Percentiles rank a stretch among this genome's conserved stretches.
Evolutionary conservation across 495 filamentous ascomycete genomes (phyloP).

Genomic region (Pyronema domesticum): DNA sequence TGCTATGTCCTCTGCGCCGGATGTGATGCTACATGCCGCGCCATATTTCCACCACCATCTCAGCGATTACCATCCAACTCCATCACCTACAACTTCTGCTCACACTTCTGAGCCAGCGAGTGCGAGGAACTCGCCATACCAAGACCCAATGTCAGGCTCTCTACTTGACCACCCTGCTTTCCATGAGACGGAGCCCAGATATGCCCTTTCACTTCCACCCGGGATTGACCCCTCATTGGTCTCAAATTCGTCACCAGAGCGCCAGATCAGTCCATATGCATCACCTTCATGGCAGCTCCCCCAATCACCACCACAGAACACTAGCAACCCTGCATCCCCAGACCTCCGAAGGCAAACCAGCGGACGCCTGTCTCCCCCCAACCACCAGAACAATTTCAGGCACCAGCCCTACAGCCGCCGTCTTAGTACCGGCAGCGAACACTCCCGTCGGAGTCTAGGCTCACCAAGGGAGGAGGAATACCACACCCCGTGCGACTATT

Average conservation of each 20-base stretch:
- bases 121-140: conserved; percentile 1
- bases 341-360: conserved; percentile 12
- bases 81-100: conserved; percentile 20
- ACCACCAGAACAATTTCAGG: conserved; percentile 2
- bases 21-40: conserved; percentile 18
- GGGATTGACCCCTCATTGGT: conserved; percentile 21
- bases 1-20: conserved; percentile 17
- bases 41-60: conserved; percentile 8
- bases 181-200: background rate
- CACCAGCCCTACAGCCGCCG: conserved; percentile 16
- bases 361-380: background rate
- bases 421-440: conserved; percentile 16
- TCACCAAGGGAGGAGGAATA: conserved; percentile 14
- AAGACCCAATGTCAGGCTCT: background rate
- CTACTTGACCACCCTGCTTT: background rate
- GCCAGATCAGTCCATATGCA: conserved; percentile 13
- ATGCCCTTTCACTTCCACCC: conserved; percentile 3
- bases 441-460: conserved; percentile 15
- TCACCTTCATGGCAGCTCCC: conserved; percentile 18
- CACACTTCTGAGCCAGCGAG: conserved; percentile 21
- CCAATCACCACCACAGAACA: conserved; percentile 15
- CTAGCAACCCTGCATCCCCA: conserved; percentile 20
- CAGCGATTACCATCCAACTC: conserved; percentile 12
- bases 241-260: conserved; percentile 15
- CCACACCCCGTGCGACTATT: conserved; percentile 2